These are phyloP conservation scores for Ganoderma sinense DNA, from an alignment of 1,284 basidiomycete genomes.

Conservation along the genomic window DNA sequence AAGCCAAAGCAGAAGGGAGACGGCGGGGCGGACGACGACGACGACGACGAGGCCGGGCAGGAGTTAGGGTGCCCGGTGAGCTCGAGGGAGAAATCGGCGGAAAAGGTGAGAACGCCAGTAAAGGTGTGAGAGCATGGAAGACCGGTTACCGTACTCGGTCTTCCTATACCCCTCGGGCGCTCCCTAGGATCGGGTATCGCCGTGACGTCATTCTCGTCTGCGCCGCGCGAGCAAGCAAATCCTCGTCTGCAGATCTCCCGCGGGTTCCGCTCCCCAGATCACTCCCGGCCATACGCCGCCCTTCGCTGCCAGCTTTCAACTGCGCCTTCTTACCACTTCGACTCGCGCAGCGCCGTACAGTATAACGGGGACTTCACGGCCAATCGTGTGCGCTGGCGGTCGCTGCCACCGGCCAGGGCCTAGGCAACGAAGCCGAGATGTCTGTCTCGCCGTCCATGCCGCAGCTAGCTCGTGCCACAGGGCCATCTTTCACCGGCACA, in stretches of 20 bases:
- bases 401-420: not conserved
- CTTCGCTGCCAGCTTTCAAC: not conserved
- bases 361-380: not conserved
- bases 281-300: not conserved
- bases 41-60: not conserved
- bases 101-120: not conserved
- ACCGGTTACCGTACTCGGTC: not conserved
- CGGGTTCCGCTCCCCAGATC: not conserved
- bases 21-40: not conserved
- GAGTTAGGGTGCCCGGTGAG: not conserved
- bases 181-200: not conserved
- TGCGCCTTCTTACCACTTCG: not conserved
- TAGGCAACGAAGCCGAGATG: not conserved
- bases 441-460: not conserved
- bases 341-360: not conserved
- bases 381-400: not conserved
- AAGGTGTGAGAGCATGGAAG: not conserved
- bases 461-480: not conserved
- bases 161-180: not conserved
- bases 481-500: no score
- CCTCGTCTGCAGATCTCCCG: not conserved
- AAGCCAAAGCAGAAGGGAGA: not conserved
- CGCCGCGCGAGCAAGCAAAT: not conserved
- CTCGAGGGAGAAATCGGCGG: not conserved
- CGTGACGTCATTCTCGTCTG: not conserved